These are phyloP conservation scores for Serendipita sp. DNA, from an alignment of 768 basidiomycete genomes.

Conservation along the genomic window DNA sequence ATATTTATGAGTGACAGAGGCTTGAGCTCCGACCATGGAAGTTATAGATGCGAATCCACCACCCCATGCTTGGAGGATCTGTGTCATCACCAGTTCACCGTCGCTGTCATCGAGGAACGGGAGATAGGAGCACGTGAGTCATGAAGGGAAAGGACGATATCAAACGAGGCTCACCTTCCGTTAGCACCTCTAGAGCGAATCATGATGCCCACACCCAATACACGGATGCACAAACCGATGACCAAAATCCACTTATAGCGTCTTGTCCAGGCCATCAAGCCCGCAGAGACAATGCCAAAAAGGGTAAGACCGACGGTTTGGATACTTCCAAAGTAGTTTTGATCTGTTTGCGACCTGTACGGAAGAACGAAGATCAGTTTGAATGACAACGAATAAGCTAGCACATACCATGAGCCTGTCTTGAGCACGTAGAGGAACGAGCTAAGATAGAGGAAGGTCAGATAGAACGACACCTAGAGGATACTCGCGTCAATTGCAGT, in stretches of 20 bases:
- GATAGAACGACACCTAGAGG: slow-evolving; percentile 37
- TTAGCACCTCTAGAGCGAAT: slow-evolving; percentile 50
- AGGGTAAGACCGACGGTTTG: slow-evolving; percentile 45
- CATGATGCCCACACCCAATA: slow-evolving; percentile 52
- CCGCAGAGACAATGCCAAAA: slow-evolving; percentile 44
- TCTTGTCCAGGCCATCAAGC: slow-evolving; percentile 33
- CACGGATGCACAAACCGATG: slow-evolving; percentile 39
- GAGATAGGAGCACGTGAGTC: neutral
- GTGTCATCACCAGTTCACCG: slow-evolving; percentile 38
- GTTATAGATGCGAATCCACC: slow-evolving; percentile 50
- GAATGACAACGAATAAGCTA: no score
- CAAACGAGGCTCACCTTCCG: slow-evolving; percentile 13
- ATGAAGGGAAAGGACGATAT: neutral
- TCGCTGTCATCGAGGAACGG: slow-evolving; percentile 11
- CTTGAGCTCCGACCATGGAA: slow-evolving; percentile 45
- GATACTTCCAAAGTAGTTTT: slow-evolving; percentile 44
- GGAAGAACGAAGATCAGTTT: no score
- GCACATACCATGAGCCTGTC: slow-evolving; percentile 25
- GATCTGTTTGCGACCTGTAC: slow-evolving; percentile 23
- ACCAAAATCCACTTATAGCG: slow-evolving; percentile 44
- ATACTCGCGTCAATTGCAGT: neutral
- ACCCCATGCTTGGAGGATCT: slow-evolving; percentile 57
- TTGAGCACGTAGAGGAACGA: slow-evolving; percentile 43
- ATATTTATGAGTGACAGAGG: slow-evolving; percentile 44
- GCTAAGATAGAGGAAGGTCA: slow-evolving; percentile 59